Percentiles rank a stretch among this genome's conserved stretches.
These are phyloP conservation scores for Gastrolobium villosum DNA, from an alignment of 306 rosid species.

Conservation along the genomic window DNA sequence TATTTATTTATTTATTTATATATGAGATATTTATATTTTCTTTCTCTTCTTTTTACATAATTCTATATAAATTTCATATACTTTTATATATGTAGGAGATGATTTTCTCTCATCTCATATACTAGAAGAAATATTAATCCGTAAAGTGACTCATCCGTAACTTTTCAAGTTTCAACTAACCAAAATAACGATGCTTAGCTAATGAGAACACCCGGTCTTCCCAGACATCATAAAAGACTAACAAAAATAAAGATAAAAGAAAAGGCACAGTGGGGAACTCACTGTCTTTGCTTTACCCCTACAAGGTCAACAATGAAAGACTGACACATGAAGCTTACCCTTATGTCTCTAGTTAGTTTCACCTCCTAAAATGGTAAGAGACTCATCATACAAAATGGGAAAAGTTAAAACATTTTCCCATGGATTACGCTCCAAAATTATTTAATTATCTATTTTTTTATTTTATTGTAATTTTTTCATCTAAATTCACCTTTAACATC, in stretches of 20 bases:
- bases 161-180: slow-evolving; percentile 51
- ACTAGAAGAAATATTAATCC: no score
- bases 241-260: slow-evolving; percentile 3
- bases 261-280: slow-evolving; percentile 45
- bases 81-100: no score
- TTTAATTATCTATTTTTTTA: no score
- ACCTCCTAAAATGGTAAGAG: slow-evolving; percentile 36
- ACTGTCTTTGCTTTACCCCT: slow-evolving; percentile 48
- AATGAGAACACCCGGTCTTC: not conserved
- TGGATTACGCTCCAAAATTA: no score
- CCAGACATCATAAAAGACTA: slow-evolving; percentile 15
- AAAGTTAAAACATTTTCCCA: no score
- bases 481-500: no score
- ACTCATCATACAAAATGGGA: slow-evolving; percentile 22
- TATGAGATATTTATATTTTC: no score
- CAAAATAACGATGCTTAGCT: slow-evolving; percentile 28
- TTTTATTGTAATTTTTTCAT: no score
- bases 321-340: not conserved
- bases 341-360: slow-evolving; percentile 25
- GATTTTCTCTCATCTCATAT: no score
- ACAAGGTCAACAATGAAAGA: slow-evolving; percentile 21
- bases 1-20: no score
- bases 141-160: slow-evolving; percentile 30
- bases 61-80: no score
- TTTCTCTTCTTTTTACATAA: no score